Evolutionary conservation across 768 basidiomycete species (phyloP), one percentile per base, ranked within the genome.

Genomic region (Termitomyces sp.): DNA sequence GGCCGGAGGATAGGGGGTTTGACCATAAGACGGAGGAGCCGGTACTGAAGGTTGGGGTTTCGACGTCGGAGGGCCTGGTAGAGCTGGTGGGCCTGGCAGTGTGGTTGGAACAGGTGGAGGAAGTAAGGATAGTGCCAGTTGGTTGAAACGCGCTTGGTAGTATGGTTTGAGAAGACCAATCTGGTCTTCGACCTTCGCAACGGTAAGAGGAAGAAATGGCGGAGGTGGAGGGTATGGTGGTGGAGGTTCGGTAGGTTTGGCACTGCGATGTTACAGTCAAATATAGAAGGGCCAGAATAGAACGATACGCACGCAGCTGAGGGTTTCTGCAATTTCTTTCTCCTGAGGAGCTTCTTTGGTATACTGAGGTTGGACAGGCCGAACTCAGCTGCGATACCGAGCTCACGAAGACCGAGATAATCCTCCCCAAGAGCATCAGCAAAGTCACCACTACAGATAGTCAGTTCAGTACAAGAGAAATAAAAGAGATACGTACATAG

Each of bases 371-470:
- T 87, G 16, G 87, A 81, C 59, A 96, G 74, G 15, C 91, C 92
- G 51, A 90, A 79, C 66, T 97, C 95, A 44, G 81, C 82, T 22
- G 92, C 94, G 51, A 97, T 92, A 31, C 94, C 95, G 45, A 94
- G 74, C 66, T 90, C 93, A 51, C 84, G 82, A 28, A 98, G 78
- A 12, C 95, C 95, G 13, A 98, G 81, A 73, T 95, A 96, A 70
- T 98, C 95, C 64, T 94, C 94, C 33, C 94, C 94, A 16, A 95
- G 80, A 16, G 85, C 78, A 51, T 93, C 91, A 0, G 92, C 87
- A 69, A 96, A 94, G 65, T 91, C 88, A 53, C 94, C 94, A 66
- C 88, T 90, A 65, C 2, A 36, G 33, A 59, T 55, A 53, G 22
- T n/a, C 29, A 16, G 48, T 26, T 22, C 47, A 56, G 37, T 26